Base-by-base conservation (phyloP, 164 flowering plant genomes). In the Aristolochia californica region DNA sequence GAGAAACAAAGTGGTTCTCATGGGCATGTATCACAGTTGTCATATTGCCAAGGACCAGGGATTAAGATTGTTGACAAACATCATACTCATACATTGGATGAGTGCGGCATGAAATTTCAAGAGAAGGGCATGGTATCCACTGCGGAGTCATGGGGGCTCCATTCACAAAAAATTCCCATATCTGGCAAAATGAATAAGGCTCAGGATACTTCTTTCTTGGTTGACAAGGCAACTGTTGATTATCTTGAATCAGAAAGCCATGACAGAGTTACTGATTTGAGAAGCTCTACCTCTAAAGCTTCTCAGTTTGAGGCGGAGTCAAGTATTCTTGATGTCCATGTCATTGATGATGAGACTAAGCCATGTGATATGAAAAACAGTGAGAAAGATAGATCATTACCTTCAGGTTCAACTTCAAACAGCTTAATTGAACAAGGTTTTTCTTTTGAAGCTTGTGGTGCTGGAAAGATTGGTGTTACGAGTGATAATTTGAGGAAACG, bases 291-390 rank as follows among this genome's bases (percentile, higher is more conserved):
- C 51, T 49, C 16, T 18, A 9, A 17, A 30, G 59, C 38, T 66
- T 57, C 60, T 49, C 52, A 20, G n/a, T 24, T 9, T 57, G 78
- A 69, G 43, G 54, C 56, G 21, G 79, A 80, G 57, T 53, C 70
- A 38, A 63, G 56, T 59, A 64, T 80, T 61, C 70, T 67, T 65
- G 96, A 88, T 77, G 83, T 91, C 64, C 94, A 79, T 74, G 84
- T 79, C 5, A 62, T 81, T 70, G 84, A 64, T 66, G 72, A 77
- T 61, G 70, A 68, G 21, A 47, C 63, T 17, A 57, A 58, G 18
- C 25, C 25, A 52, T 43, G 20, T 49, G 59, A 56, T 49, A 66
- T 54, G 56, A 53, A 14, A 11, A 28, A 10, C 45, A 67, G 49
- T 45, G 62, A 70, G 20, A 52, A 44, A 58, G 68, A 38, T 54